These are phyloP conservation scores for Colletotrichum noveboracense DNA, from an alignment of 2,329 filamentous ascomycete species.

Conservation along the genomic window DNA sequence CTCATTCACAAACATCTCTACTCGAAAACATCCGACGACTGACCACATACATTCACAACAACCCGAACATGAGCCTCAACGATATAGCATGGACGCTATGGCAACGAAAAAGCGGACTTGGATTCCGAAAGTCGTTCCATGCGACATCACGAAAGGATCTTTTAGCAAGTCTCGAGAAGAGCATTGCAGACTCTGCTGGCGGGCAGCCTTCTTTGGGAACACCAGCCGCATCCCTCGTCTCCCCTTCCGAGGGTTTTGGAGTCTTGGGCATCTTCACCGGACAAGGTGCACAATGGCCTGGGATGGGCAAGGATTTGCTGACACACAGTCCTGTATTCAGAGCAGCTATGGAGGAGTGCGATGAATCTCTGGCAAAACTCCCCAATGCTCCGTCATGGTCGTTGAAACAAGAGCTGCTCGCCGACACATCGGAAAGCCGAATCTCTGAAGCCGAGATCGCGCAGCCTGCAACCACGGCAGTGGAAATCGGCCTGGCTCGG, in stretches of 20 bases:
- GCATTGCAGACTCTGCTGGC: not conserved
- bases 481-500: constrained; percentile 46
- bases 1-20: not conserved
- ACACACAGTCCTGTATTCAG: constrained; percentile 39
- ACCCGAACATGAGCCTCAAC: not conserved
- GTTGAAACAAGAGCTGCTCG: constrained; percentile 27
- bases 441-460: constrained; percentile 26
- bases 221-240: not conserved
- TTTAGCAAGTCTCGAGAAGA: not conserved
- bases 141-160: not conserved
- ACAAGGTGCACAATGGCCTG: constrained; percentile 29
- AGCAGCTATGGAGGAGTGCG: not conserved
- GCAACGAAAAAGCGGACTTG: not conserved
- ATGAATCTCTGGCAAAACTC: constrained; percentile 20
- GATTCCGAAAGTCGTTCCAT: not conserved
- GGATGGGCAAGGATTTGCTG: constrained; percentile 32
- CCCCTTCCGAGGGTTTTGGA: not conserved
- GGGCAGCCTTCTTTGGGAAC: not conserved
- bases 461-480: constrained; percentile 37
- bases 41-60: not conserved
- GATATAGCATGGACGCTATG: not conserved
- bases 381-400: constrained; percentile 13
- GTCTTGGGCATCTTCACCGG: constrained; percentile 28
- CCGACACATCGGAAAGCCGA: not conserved
- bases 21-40: not conserved